A percentile compares a stretch with the other conserved stretches of the same genome.
These are phyloP conservation scores for Lizonia empirigonia DNA, from an alignment of 2,329 filamentous ascomycete species.

Conservation along the genomic window DNA sequence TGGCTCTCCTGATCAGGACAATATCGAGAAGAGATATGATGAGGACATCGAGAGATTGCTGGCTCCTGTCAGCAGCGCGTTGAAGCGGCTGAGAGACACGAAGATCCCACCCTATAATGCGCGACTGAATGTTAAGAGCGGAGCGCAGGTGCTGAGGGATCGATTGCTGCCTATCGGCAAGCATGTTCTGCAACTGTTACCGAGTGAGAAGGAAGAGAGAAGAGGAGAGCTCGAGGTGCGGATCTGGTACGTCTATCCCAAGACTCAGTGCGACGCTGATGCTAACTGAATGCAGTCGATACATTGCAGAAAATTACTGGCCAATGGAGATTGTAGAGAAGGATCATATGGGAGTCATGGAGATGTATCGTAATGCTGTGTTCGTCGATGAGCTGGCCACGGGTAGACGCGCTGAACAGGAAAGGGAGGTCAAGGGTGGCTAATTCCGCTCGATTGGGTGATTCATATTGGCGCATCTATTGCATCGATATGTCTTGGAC, in stretches of 20 bases:
- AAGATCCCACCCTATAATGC: conserved; percentile 18
- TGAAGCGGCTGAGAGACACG: conserved; percentile 18
- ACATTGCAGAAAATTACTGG: conserved; percentile 27
- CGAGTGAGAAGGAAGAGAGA: neutral
- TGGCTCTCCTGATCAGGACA: neutral
- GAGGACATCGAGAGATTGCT: conserved; percentile 8
- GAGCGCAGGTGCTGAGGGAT: conserved; percentile 22
- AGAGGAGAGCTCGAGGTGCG: conserved; percentile 18
- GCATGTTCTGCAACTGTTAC: conserved; percentile 12
- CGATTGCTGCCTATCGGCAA: conserved; percentile 24
- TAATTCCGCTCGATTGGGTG: too few relatives aligned
- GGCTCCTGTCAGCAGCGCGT: conserved; percentile 6
- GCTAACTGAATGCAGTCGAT: neutral
- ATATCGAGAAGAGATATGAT: neutral
- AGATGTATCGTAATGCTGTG: conserved; percentile 8
- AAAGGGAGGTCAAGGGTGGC: neutral
- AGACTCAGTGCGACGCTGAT: too few relatives aligned
- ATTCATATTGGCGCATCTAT: too few relatives aligned
- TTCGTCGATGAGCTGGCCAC: neutral
- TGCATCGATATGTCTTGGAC: too few relatives aligned
- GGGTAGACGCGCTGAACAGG: neutral
- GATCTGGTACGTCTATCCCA: conserved; percentile 24
- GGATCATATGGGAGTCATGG: conserved; percentile 2
- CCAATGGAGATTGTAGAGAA: conserved; percentile 1
- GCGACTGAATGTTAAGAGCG: conserved; percentile 10